Evolutionary conservation across 345 rosid species (phyloP).

Genomic region (Gossypium ekmanianum): DNA sequence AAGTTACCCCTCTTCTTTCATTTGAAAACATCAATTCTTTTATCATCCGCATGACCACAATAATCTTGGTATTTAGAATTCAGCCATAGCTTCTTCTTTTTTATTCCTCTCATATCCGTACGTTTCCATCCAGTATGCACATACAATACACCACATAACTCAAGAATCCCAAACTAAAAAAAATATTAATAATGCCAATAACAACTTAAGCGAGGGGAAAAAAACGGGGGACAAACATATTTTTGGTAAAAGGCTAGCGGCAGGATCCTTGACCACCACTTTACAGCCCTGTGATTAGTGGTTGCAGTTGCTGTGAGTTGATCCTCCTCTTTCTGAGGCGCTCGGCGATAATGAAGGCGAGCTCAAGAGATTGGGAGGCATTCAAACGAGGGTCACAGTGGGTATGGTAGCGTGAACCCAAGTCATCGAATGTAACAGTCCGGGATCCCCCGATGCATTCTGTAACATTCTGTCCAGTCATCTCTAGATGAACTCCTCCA

Average conservation of each 20-base stretch:
- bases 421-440: conserved; percentile 64
- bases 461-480: conserved; percentile 73
- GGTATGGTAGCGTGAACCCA: conserved; percentile 62
- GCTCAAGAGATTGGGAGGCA: conserved; percentile 70
- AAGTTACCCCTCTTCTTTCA: neutral
- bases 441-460: conserved; percentile 73
- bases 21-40: neutral
- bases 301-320: conserved; percentile 37
- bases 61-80: neutral
- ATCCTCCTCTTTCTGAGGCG: conserved; percentile 69
- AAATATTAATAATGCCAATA: conserved; percentile 11
- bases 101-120: conserved; percentile 11
- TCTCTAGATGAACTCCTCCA: conserved; percentile 63
- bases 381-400: conserved; percentile 68
- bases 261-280: conserved; percentile 8
- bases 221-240: neutral
- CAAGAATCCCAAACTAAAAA: conserved; percentile 6
- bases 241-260: neutral
- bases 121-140: conserved; percentile 20
- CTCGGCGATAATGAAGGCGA: conserved; percentile 63
- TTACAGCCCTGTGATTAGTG: conserved; percentile 33
- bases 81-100: neutral
- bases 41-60: neutral
- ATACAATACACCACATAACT: conserved; percentile 23
- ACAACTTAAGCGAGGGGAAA: neutral